Conservation (phyloP, 331 rosid species). For the Rosa hybrid region DNA sequence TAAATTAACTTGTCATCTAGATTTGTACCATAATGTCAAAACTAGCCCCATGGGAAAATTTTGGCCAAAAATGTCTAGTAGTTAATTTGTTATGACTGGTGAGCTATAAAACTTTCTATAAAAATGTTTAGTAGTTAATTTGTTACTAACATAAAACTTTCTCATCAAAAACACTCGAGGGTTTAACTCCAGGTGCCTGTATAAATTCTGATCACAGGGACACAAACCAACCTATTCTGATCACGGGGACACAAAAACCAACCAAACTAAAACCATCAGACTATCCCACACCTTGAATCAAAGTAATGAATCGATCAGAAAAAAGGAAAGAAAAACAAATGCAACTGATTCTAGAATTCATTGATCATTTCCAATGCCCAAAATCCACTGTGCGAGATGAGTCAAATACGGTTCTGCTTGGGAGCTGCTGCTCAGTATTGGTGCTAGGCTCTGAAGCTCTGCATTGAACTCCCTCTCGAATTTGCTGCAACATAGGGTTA, state of each 20-base stretch:
- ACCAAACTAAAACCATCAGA: background rate
- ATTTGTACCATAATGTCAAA: background rate
- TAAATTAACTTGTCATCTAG: no score
- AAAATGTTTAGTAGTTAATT: no score
- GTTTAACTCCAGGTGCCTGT: no score
- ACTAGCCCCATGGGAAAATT: no score
- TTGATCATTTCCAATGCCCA: constrained; percentile 70
- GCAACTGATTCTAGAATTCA: constrained; percentile 27
- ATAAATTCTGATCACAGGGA: no score
- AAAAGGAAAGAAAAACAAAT: background rate
- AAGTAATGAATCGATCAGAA: background rate
- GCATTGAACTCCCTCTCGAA: constrained; percentile 81
- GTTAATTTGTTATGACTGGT: no score
- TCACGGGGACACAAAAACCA: background rate
- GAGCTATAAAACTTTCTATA: no score
- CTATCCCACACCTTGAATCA: background rate
- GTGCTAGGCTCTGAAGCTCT: constrained; percentile 84
- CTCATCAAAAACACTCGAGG: no score
- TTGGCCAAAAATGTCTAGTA: no score
- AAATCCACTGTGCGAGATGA: constrained; percentile 83
- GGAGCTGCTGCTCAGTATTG: constrained; percentile 70
- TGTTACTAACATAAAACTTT: no score
- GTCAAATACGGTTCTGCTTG: constrained; percentile 86
- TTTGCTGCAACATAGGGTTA: constrained; percentile 26
- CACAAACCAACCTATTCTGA: background rate